Evolutionary conservation across 192 early-diverging fungal genomes (phyloP), one percentile per base, ranked within the genome.

Genomic region (Spizellomyces sp.): DNA sequence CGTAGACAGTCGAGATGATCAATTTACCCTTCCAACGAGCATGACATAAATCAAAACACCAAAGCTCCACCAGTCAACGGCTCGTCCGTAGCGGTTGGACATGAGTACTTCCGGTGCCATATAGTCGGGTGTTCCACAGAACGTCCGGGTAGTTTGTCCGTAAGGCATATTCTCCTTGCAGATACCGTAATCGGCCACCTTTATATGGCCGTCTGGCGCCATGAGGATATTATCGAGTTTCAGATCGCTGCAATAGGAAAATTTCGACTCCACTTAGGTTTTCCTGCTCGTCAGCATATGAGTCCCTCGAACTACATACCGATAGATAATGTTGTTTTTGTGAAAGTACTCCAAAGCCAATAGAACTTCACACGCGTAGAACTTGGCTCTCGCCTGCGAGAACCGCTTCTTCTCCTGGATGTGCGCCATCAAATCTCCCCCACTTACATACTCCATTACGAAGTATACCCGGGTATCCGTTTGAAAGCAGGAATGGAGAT

Each of bases 31-130:
- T 43, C 93, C 94, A 58, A 96, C 81, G 43, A 96, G 84, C 94
- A 98, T 96, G 12, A 92, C 92, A 70, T 94, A 96, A 10, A 91
- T 86, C 73, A 93, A 81, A n/a, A 96, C 88, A 46, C 94, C 94
- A 47, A 93, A 97, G 9, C 93, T 92, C 96, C 96, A 99, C 96
- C 96, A 99, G 79, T 99, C 96, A 4, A 98, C 96, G 2, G 95
- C 94, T 21, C 92, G 87, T 22, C 93, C 94, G 76, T 99, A 99
- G 59, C 89, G 89, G 77, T 95, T 89, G 74, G 92, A 89, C 69
- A 91, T 83, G 47, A 99, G 83, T 59, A 99, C 94, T 77, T 99
- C 96, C 45, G 96, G 96, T 3, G 96, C 96, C 96, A 99, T 99
- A 75, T 96, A 99, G 75, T 99, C 96, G 14, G 96, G 95, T 10